phyloP scores from a whole-genome alignment of 169 alveolate species.

The Eimeria sp. region DNA sequence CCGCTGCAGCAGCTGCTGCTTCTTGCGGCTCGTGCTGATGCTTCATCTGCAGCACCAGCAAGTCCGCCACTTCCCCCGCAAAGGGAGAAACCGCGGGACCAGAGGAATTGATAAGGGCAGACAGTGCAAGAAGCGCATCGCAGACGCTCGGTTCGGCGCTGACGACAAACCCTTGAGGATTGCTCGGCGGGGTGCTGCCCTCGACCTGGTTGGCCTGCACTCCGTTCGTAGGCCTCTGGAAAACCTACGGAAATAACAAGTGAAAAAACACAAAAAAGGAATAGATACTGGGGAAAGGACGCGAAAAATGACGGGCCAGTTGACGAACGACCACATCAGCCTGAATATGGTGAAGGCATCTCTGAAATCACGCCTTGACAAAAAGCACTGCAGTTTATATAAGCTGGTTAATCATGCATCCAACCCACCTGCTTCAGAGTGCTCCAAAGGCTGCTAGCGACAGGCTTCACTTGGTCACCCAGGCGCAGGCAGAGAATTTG shows the following conservation, averaged over 20 bases:
- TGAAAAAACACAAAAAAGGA: neutral
- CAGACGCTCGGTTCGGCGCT: constrained; percentile 73
- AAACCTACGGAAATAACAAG: neutral
- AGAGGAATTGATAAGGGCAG: constrained; percentile 89
- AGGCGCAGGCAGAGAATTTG: constrained; percentile 81
- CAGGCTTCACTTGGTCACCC: constrained; percentile 77
- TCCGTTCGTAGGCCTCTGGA: constrained; percentile 46
- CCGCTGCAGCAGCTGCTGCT: constrained; percentile 67
- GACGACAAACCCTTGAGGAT: constrained; percentile 45
- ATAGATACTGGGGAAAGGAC: neutral
- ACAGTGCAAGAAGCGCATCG: constrained; percentile 91
- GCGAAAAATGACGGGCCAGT: neutral
- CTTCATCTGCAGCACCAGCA: constrained; percentile 65
- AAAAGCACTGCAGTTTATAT: neutral
- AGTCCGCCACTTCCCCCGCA: constrained; percentile 74
- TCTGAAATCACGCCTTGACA: neutral
- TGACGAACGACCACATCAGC: neutral
- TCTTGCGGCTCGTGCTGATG: constrained; percentile 63
- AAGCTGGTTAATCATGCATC: neutral
- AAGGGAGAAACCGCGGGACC: constrained; percentile 72
- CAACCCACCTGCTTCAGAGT: constrained; percentile 39
- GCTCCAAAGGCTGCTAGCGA: constrained; percentile 64
- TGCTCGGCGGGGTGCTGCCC: constrained; percentile 18
- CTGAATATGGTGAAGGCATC: neutral
- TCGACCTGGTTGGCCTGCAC: constrained; percentile 4